Base-by-base conservation (phyloP, 2,329 filamentous ascomycete genomes). In the Arthrobotrys musiformis region DNA sequence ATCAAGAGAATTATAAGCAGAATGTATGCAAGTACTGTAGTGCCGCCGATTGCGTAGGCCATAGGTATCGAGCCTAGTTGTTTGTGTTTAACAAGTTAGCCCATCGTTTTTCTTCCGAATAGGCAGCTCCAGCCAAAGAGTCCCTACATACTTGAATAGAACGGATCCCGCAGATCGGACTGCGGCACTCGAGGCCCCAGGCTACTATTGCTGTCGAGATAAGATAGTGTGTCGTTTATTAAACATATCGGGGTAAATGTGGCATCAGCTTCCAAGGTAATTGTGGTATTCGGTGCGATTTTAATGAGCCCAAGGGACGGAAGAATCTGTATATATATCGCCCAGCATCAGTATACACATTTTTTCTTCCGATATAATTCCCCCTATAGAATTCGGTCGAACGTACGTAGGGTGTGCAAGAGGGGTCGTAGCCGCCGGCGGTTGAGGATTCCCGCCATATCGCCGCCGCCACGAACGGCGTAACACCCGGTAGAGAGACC, bases 1-100 rank as follows among this genome's bases (percentile, higher is more conserved):
- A 97, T 93, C 82, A 97, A 89, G 40, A 98, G 89, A 88, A 97
- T 96, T 79, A 97, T 92, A 80, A 97, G 91, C 54, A 98, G 89
- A 82, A 96, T 91, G 84, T 96, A 98, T 58, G 93, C 91, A 60
- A 97, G 91, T 68, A 97, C 91, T 0, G 94, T 98, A 17, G 93
- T 93, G 15, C 93, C 92, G 69, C 93, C 93, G 66, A 98, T 91
- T 52, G 94, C 94, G 82, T 97, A 99, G 81, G 92, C 91, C 84
- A 97, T 93, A 13, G 95, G 94, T 50, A 95, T 94, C 19, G 93
- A 93, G 24, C 66, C 73, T 77, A n/a, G 17, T 26, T 58, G 28
- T n/a, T 56, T 56, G 44, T 44, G 28, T 30, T 17, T 1, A 28
- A 30, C 2, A n/a, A 19, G 48, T 72, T 42, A 72, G 68, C 37